Percentiles rank a stretch among this genome's conserved stretches.
phyloP scores from a whole-genome alignment of 768 basidiomycete genomes.

The Mycena galericulata region DNA sequence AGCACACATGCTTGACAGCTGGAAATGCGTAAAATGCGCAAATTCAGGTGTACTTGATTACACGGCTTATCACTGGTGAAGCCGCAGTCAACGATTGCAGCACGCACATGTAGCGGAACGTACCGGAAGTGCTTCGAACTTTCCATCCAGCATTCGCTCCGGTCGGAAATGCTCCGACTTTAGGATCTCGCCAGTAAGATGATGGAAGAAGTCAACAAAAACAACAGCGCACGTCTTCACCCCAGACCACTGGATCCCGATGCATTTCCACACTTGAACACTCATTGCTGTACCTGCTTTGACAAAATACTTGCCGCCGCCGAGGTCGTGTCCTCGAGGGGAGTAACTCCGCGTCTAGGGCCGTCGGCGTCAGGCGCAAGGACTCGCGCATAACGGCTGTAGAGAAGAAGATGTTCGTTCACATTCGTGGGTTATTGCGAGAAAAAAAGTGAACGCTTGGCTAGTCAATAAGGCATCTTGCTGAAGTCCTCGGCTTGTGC shows the following conservation, averaged over 20 bases:
- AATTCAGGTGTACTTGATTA: too few relatives aligned
- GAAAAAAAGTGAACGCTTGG: slow-evolving; percentile 36
- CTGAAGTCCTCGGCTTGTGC: slow-evolving; percentile 52
- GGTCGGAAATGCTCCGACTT: slow-evolving; percentile 57
- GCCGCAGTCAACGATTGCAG: too few relatives aligned
- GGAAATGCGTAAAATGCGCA: too few relatives aligned
- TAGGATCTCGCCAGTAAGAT: not conserved
- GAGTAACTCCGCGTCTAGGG: slow-evolving; percentile 47
- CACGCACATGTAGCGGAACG: too few relatives aligned
- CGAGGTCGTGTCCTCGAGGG: slow-evolving; percentile 52
- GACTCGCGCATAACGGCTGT: slow-evolving; percentile 51
- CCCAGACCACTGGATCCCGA: slow-evolving; percentile 58
- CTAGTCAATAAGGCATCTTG: slow-evolving; percentile 56
- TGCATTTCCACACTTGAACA: slow-evolving; percentile 46
- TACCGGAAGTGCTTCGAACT: slow-evolving; percentile 58
- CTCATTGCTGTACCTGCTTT: slow-evolving; percentile 43
- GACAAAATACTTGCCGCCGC: slow-evolving; percentile 54
- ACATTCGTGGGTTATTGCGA: too few relatives aligned
- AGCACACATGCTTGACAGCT: too few relatives aligned
- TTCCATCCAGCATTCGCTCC: slow-evolving; percentile 60
- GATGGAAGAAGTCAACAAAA: not conserved
- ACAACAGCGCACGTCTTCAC: slow-evolving; percentile 54
- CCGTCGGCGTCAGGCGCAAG: slow-evolving; percentile 52
- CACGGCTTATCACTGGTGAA: too few relatives aligned
- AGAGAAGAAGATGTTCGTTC: slow-evolving; percentile 1